phyloP scores from a whole-genome alignment of 1,284 basidiomycete species.

The Golubevia sp. region DNA sequence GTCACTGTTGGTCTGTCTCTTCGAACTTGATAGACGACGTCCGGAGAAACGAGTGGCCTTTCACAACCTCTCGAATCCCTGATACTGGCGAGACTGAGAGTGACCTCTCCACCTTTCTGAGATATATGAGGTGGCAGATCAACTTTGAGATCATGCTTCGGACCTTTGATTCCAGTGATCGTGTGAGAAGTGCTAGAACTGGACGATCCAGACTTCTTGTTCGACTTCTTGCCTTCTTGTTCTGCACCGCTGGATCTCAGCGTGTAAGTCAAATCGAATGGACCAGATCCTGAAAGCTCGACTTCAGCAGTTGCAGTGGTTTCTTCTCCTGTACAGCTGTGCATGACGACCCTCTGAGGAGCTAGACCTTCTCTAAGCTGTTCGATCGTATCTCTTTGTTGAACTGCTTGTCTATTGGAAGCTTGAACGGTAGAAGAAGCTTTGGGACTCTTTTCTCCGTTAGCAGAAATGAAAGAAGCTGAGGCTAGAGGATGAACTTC shows the following conservation, averaged over 20 bases:
- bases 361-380: slow-evolving; percentile 16
- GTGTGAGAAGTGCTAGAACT: slow-evolving; percentile 19
- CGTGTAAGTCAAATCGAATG: slow-evolving; percentile 51
- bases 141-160: slow-evolving; percentile 52
- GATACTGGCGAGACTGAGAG: slow-evolving; percentile 79
- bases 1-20: slow-evolving; percentile 82
- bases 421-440: not conserved
- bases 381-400: slow-evolving; percentile 9
- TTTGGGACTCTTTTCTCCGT: not conserved
- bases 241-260: slow-evolving; percentile 22
- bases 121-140: slow-evolving; percentile 65
- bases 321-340: slow-evolving; percentile 48
- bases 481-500: slow-evolving; percentile 53
- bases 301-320: slow-evolving; percentile 38
- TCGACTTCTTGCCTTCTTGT: slow-evolving; percentile 6
- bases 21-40: slow-evolving; percentile 85
- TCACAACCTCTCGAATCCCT: slow-evolving; percentile 89
- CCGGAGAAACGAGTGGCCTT: slow-evolving; percentile 74
- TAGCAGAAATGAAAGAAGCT: slow-evolving; percentile 27
- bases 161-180: slow-evolving; percentile 43
- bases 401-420: not conserved
- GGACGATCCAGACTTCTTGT: slow-evolving; percentile 36
- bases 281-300: slow-evolving; percentile 42
- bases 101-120: slow-evolving; percentile 75
- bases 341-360: slow-evolving; percentile 22